phyloP scores from a whole-genome alignment of 2,329 filamentous ascomycete genomes.

The Fusarium nodosum region DNA sequence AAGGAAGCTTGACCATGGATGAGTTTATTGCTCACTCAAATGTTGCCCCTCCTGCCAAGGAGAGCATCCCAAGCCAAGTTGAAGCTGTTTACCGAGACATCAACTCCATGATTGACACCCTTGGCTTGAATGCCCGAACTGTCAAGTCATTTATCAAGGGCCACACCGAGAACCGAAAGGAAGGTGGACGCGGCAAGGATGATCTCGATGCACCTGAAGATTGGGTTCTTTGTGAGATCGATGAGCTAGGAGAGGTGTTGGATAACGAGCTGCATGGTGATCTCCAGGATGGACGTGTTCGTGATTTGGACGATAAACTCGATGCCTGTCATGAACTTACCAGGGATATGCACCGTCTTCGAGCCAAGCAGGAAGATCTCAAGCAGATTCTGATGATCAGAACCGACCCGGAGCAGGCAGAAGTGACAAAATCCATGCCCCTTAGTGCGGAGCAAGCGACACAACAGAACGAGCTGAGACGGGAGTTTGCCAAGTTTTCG shows the following conservation, averaged over 20 bases:
- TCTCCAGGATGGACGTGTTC: constrained; percentile 76
- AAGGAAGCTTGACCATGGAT: constrained; percentile 73
- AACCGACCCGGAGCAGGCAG: constrained; percentile 75
- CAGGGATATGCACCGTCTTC: constrained; percentile 78
- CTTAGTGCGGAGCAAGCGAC: constrained; percentile 87
- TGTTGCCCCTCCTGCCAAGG: constrained; percentile 64
- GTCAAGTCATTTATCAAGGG: constrained; percentile 76
- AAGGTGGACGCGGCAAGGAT: constrained; percentile 69
- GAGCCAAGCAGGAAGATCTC: constrained; percentile 82
- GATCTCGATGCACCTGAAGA: constrained; percentile 77
- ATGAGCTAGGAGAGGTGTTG: constrained; percentile 74
- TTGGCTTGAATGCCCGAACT: constrained; percentile 84
- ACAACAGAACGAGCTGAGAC: constrained; percentile 86
- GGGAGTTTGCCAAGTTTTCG: constrained; percentile 79
- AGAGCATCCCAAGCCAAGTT: constrained; percentile 72
- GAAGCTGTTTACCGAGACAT: constrained; percentile 82
- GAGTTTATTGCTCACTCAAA: constrained; percentile 76
- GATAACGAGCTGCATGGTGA: constrained; percentile 73
- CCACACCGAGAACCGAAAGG: constrained; percentile 69
- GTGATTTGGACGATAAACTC: constrained; percentile 76
- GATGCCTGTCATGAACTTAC: constrained; percentile 75
- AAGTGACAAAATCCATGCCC: constrained; percentile 76
- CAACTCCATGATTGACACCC: constrained; percentile 93
- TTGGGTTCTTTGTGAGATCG: constrained; percentile 83
- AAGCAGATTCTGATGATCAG: constrained; percentile 79